Base-by-base conservation (phyloP, 768 basidiomycete genomes). In the Collybiopsis luxurians region DNA sequence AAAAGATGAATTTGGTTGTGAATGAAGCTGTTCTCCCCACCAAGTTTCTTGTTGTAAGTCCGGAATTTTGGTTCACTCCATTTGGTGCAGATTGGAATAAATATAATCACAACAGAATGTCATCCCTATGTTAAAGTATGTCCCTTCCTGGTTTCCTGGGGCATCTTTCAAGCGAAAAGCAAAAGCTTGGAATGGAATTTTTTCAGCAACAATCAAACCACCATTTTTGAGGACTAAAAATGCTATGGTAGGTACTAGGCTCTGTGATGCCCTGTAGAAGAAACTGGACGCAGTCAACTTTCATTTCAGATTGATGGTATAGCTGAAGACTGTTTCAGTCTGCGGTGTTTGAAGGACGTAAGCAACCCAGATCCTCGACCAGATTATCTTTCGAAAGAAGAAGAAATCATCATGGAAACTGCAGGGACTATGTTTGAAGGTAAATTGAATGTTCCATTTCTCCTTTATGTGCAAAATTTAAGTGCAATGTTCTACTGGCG, bases 31-130 rank as follows among this genome's bases (percentile, higher is more conserved):
- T 70, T 0, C 61, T 72, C n/a, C 75, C 75, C 1, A 80, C 78
- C 13, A 59, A 69, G 34, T 81, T 74, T 57, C 65, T 81, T 3
- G 79, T 85, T 5, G 80, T 51, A 23, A 51, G 50, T 38, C 3
- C 17, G 3, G 24, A 12, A 21, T 26, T 12, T 23, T 26, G 23
- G 10, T 12, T 45, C n/a, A 19, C 4, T 23, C 12, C 23, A 4
- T 26, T 45, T 13, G 17, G 17, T 15, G 15, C 40, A 42, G 17
- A 15, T 42, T 15, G 40, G 17, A 23, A 45, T 45, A 17, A 45
- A 4, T 15, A 9, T 17, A 23, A 45, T 45, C 44, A 45, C 7
- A 45, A 42, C 19, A 51, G 50, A 34, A 51, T 40, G 3, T 51
- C 0, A 23, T 51, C n/a, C 36, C 50, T 4, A 15, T 39, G 9